Percentiles rank a stretch among this genome's conserved stretches.
phyloP scores from a whole-genome alignment of 176 grass and related monocot genomes.

The Lolium multiflorum region DNA sequence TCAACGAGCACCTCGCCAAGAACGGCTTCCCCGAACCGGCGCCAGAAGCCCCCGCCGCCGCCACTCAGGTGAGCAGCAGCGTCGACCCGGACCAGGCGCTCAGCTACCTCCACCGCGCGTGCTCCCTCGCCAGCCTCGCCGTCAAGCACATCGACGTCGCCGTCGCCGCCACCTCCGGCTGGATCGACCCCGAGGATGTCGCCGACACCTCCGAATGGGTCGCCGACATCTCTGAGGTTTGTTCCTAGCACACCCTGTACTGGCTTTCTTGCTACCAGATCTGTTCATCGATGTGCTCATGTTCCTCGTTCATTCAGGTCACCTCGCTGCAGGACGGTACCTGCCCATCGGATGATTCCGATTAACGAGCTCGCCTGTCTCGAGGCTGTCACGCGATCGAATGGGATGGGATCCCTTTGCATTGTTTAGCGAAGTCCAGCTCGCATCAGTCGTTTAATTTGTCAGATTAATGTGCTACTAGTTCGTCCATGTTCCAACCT shows the following conservation, averaged over 20 bases:
- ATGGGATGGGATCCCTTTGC: neutral
- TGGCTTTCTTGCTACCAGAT: neutral
- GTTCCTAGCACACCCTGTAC: neutral
- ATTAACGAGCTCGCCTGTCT: neutral
- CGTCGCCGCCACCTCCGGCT: neutral
- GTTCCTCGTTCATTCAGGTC: neutral
- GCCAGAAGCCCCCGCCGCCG: neutral
- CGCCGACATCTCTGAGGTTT: neutral
- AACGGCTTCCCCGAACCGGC: neutral
- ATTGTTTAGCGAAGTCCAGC: neutral
- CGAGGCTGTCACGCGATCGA: neutral
- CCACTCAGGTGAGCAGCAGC: neutral
- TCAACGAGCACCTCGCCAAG: neutral
- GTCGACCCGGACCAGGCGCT: slow-evolving; percentile 2
- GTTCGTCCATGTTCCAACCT: neutral
- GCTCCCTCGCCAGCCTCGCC: neutral
- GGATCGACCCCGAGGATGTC: neutral
- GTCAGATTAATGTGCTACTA: neutral
- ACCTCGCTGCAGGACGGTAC: neutral
- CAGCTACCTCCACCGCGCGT: neutral
- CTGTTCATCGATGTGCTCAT: neutral
- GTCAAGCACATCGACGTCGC: neutral
- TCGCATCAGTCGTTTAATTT: neutral
- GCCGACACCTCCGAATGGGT: neutral
- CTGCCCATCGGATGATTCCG: neutral